These are phyloP conservation scores for Waitea zeae DNA, from an alignment of 1,284 basidiomycete genomes.

Conservation along the genomic window DNA sequence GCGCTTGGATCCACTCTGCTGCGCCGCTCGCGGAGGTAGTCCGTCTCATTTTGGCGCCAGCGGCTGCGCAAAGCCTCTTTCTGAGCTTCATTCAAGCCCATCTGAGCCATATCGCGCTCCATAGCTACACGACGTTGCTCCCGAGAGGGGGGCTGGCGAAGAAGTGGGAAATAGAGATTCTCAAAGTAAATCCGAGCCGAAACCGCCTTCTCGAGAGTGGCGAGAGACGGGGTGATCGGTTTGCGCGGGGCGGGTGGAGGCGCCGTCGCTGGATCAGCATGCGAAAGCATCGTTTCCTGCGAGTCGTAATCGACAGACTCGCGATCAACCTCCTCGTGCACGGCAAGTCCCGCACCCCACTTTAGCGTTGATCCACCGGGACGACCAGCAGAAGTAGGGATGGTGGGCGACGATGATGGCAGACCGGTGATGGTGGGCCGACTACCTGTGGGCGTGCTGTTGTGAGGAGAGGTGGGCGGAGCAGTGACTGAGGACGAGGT, in stretches of 20 bases:
- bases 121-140: constrained; percentile 75
- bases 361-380: constrained; percentile 42
- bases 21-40: constrained; percentile 73
- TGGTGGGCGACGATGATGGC: no score
- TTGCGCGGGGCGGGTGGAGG: constrained; percentile 27
- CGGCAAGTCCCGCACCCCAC: constrained; percentile 38
- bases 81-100: constrained; percentile 52
- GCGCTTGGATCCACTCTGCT: constrained; percentile 70
- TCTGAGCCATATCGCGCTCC: constrained; percentile 71
- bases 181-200: constrained; percentile 92
- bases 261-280: constrained; percentile 14
- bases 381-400: constrained; percentile 50
- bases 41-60: constrained; percentile 80
- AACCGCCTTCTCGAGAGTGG: constrained; percentile 86
- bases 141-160: constrained; percentile 69
- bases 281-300: constrained; percentile 9
- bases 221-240: constrained; percentile 71
- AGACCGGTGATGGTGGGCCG: no score
- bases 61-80: constrained; percentile 58
- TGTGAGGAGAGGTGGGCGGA: no score
- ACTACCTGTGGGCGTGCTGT: no score
- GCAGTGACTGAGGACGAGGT: no score
- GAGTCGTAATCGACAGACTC: constrained; percentile 14
- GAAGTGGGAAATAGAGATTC: constrained; percentile 85
- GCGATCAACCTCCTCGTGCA: constrained; percentile 45